phyloP scores from a whole-genome alignment of 2,329 filamentous ascomycete species.

The Pseudocercospora fijiensis region DNA sequence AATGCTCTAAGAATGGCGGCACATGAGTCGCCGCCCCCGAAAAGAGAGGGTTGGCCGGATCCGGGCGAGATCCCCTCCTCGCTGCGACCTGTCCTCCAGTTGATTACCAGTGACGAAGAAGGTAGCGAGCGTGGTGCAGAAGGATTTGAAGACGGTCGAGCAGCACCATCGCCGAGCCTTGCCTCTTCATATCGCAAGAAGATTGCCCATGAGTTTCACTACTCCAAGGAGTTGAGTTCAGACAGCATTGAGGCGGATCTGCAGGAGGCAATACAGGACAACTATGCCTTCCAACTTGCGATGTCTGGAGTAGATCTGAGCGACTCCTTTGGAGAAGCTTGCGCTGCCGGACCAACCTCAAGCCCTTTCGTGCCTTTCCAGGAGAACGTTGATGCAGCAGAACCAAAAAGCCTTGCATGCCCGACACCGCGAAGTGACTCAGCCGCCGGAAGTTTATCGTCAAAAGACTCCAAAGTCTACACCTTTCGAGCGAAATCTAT shows the following conservation, averaged over 20 bases:
- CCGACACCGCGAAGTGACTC: background rate
- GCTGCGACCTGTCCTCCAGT: background rate
- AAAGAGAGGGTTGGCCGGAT: background rate
- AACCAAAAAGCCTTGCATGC: background rate
- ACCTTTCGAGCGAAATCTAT: background rate
- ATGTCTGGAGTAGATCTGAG: conserved; percentile 17
- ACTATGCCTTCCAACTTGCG: conserved; percentile 24
- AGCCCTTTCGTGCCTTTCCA: background rate
- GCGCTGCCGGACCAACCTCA: background rate
- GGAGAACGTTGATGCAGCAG: background rate
- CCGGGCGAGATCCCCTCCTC: background rate
- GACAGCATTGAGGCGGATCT: conserved; percentile 22
- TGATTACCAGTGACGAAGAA: background rate
- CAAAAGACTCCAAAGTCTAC: background rate
- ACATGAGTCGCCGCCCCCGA: background rate
- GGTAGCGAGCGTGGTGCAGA: background rate
- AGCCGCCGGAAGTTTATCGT: background rate
- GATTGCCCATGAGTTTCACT: background rate
- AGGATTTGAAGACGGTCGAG: background rate
- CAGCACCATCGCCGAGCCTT: background rate
- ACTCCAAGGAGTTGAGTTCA: conserved; percentile 12
- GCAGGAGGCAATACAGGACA: conserved; percentile 19
- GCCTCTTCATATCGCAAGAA: background rate
- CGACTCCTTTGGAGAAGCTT: background rate
- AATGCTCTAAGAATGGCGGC: conserved; percentile 24